Evolutionary conservation across 495 filamentous ascomycete species (phyloP).

Genomic region (Trichoderma orchidacearum): DNA sequence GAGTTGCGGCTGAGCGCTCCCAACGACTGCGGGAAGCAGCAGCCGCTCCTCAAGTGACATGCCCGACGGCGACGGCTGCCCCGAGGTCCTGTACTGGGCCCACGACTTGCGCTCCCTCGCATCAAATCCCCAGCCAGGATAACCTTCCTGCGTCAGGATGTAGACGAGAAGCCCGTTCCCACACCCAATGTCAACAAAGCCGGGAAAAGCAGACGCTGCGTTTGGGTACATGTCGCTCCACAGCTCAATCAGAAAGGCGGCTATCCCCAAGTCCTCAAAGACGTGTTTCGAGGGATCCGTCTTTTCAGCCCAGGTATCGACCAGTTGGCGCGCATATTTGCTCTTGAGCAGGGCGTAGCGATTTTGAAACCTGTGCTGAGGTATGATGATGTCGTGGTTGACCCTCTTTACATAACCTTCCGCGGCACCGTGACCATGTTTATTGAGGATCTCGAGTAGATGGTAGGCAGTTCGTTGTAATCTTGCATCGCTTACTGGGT

Average conservation of each 20-base stretch:
- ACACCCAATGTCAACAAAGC: conserved; percentile 92
- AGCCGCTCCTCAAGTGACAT: conserved; percentile 52
- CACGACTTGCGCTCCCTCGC: conserved; percentile 73
- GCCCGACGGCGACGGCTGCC: conserved; percentile 20
- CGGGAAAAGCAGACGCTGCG: conserved; percentile 43
- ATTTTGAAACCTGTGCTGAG: conserved; percentile 60
- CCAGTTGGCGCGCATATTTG: conserved; percentile 55
- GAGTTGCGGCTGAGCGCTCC: neutral
- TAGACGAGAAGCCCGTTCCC: conserved; percentile 91
- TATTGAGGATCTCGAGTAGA: conserved; percentile 58
- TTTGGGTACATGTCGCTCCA: conserved; percentile 73
- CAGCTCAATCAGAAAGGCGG: conserved; percentile 85
- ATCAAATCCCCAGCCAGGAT: conserved; percentile 80
- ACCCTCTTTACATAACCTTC: conserved; percentile 59
- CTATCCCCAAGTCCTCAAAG: conserved; percentile 86
- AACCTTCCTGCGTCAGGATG: conserved; percentile 72
- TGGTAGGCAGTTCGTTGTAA: conserved; percentile 58
- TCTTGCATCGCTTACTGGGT: conserved; percentile 26
- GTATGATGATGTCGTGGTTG: conserved; percentile 61
- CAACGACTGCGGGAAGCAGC: conserved; percentile 50
- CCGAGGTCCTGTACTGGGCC: conserved; percentile 43
- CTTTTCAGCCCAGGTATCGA: conserved; percentile 61
- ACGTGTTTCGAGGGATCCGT: conserved; percentile 88
- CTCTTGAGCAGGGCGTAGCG: conserved; percentile 71
- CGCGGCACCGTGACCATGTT: conserved; percentile 53